Evolutionary conservation across 345 rosid genomes (phyloP), one percentile per base, ranked within the genome.

Genomic region (Cardamine occulta): DNA sequence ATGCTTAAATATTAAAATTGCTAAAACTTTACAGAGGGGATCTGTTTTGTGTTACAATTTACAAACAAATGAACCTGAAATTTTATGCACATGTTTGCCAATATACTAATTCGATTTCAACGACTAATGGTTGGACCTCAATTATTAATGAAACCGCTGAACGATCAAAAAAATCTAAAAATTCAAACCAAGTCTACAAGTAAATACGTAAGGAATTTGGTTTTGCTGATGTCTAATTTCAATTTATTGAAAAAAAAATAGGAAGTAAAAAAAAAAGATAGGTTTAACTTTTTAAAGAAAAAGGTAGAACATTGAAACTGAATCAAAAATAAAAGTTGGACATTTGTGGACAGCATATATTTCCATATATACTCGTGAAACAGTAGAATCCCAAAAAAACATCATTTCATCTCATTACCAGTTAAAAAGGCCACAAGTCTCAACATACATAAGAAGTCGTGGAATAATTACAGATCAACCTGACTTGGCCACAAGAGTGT

Each of bases 21-120:
- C 19, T 24, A 11, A n/a, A 49, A 61, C 75, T 63, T 73, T 73
- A 73, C 63, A 63, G 70, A 63, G 29, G 52, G 44, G 52, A 13
- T 35, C 10, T 74, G 49, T 74, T 56, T 51, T 32, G 9, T 49
- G 59, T 51, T 34, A 32, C 70, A 49, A 4, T 28, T 66, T 49
- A 32, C 70, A 49, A 52, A 67, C 60, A 34, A 51, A 52, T 24
- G 15, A 34, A 14, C 60, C 34, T 66, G 15, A 66, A 15, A 21
- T 14, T 21, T 67, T 9, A 23, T 53, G 49, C 49, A 23, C 17
- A 53, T 68, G 51, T 14, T 35, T 35, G 61, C 51, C 19, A 53
- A 14, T 52, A 2, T 67, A 67, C 58, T 52, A 31, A 32, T 26
- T 63, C 37, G 35, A 63, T 42, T 42, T 63, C 21, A 61, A 40